These are phyloP conservation scores for Zygoascus biomembranicola DNA, from an alignment of 805 yeast genomes.

Conservation along the genomic window DNA sequence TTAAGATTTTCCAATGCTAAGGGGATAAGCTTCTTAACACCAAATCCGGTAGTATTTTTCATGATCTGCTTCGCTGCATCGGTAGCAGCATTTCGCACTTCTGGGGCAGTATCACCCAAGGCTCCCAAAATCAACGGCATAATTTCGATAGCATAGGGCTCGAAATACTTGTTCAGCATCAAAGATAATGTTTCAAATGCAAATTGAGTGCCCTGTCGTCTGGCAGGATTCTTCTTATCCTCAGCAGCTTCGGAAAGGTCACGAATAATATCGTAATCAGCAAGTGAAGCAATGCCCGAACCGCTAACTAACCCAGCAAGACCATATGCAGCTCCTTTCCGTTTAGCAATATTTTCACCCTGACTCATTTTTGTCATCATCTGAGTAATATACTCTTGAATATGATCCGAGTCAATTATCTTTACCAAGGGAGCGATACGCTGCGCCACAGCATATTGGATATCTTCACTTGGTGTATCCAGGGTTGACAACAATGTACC, in stretches of 20 bases:
- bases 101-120: conserved; percentile 76
- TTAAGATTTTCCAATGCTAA: conserved; percentile 78
- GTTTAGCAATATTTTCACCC: conserved; percentile 39
- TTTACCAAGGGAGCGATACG: conserved; percentile 79
- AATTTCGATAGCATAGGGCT: conserved; percentile 87
- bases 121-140: conserved; percentile 72
- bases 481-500: conserved; percentile 65
- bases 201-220: conserved; percentile 82
- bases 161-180: conserved; percentile 68
- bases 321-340: conserved; percentile 96
- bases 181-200: conserved; percentile 79
- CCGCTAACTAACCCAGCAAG: conserved; percentile 91
- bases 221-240: conserved; percentile 63
- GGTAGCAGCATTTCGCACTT: conserved; percentile 84
- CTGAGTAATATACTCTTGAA: conserved; percentile 46
- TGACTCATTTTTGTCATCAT: conserved; percentile 54
- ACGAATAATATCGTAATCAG: conserved; percentile 70
- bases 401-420: conserved; percentile 34
- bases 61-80: conserved; percentile 80
- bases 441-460: conserved; percentile 79
- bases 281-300: conserved; percentile 68
- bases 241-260: conserved; percentile 75
- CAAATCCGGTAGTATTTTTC: conserved; percentile 86
- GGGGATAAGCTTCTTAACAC: conserved; percentile 87
- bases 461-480: conserved; percentile 82